These are phyloP conservation scores for Pelargonium cotyledonis DNA, from an alignment of 441 rosid species.

Conservation along the genomic window DNA sequence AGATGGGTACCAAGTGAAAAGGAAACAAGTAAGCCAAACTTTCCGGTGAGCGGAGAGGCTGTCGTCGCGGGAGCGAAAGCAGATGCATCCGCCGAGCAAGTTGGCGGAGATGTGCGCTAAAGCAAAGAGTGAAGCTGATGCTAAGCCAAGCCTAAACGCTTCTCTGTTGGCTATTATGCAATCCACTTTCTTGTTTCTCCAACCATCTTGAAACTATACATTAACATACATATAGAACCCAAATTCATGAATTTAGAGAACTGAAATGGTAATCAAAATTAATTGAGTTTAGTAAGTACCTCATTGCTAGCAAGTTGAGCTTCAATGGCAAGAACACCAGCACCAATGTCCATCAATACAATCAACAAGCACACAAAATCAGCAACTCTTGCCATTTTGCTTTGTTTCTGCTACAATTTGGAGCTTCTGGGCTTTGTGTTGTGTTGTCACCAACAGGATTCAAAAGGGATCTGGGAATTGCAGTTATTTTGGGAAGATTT, in stretches of 20 bases:
- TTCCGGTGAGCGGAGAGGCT: neutral
- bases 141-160: neutral
- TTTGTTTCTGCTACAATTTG: too few relatives aligned
- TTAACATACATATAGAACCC: neutral
- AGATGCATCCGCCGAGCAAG: neutral
- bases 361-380: neutral
- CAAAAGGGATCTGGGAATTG: neutral
- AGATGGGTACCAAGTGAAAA: neutral
- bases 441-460: too few relatives aligned
- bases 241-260: neutral
- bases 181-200: neutral
- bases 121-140: neutral
- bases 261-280: neutral
- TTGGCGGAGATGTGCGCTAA: neutral
- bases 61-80: neutral
- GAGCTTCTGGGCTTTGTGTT: too few relatives aligned
- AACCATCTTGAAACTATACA: neutral
- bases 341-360: neutral
- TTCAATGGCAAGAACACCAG: neutral
- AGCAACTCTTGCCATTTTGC: neutral
- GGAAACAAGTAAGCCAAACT: neutral
- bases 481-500: neutral
- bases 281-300: neutral
- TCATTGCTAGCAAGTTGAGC: neutral
- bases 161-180: neutral